Evolutionary conservation across 257 asterid genomes (phyloP).

Genomic region (Petrea volubilis): DNA sequence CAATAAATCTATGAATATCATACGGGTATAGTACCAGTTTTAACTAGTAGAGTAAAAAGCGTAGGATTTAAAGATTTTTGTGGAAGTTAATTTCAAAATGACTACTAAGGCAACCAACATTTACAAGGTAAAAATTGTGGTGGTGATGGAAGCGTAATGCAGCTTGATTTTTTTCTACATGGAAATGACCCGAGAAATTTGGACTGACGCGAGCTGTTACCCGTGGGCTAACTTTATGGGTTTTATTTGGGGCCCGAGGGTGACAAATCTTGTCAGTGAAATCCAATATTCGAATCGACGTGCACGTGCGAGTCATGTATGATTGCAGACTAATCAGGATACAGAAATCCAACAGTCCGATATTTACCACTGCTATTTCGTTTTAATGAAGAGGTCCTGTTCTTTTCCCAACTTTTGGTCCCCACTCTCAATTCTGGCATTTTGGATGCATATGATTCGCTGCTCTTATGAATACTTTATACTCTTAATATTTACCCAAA

Average conservation of each 20-base stretch:
- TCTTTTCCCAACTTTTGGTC: background rate
- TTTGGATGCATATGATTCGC: too few relatives aligned
- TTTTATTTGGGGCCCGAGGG: background rate
- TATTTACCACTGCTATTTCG: constrained; percentile 29
- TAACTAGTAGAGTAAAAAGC: too few relatives aligned
- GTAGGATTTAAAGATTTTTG: too few relatives aligned
- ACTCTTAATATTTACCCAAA: too few relatives aligned
- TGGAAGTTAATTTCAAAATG: too few relatives aligned
- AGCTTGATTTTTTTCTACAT: background rate
- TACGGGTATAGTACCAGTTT: too few relatives aligned
- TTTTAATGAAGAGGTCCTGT: background rate
- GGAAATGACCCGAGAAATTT: background rate
- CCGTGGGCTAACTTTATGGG: background rate
- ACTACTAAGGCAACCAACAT: too few relatives aligned
- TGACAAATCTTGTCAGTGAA: constrained; percentile 16
- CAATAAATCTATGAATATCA: too few relatives aligned
- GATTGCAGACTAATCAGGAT: constrained; percentile 18
- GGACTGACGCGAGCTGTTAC: background rate
- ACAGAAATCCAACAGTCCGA: constrained; percentile 16
- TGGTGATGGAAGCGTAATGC: background rate
- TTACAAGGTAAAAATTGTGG: too few relatives aligned
- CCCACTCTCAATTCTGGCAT: background rate
- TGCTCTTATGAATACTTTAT: too few relatives aligned
- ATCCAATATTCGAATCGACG: background rate
- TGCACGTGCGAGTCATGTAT: constrained; percentile 42